Evolutionary conservation across 257 asterid species (phyloP), one percentile per base, ranked within the genome.

Genomic region (Scutellaria baicalensis): DNA sequence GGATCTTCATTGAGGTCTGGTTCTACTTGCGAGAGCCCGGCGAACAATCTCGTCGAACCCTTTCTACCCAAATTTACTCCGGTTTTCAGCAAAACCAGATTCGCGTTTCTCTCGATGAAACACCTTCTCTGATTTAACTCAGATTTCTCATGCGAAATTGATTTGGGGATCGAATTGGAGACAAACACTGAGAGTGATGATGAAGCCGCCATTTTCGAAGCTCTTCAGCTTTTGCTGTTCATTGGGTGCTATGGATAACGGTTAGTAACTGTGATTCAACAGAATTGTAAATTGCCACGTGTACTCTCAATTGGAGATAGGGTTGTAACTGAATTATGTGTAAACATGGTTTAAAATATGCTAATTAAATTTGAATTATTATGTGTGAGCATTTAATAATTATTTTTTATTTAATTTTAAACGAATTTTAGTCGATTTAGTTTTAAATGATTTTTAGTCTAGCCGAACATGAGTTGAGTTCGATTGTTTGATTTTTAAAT

Each of bases 1-100:
- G 88, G 88, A 59, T 91, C 96, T 76, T 91, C 97, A 69, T 91
- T 82, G 52, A 87, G 85, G 65, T 91, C 96, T 13, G 96, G 92
- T 65, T 92, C 98, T 38, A 89, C 81, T 39, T 86, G 84, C 9
- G 95, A 61, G 38, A 92, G 57, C 66, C 93, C 96, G 13, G 96
- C 96, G 65, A 64, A 62, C 84, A 88, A 81, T 72, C 82, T 89
- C 42, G 84, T 83, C 38, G 86, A 60, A 20, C 79, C 74, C 6
- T 36, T 78, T 47, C 40, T 64, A n/a, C 66, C 57, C n/a, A 69
- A 52, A 27, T 64, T 68, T 3, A 50, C 40, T 23, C 81, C 78
- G 47, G 55, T 49, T 45, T 55, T 77, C 58, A 16, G 47, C 10
- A 55, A 72, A 72, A 55, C 0, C 16, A 69, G 55, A 54, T 50